Percentiles rank a stretch among this genome's conserved stretches.
These are phyloP conservation scores for Paramecium primaurelia DNA, from an alignment of 73 alveolate genomes.

Conservation along the genomic window DNA sequence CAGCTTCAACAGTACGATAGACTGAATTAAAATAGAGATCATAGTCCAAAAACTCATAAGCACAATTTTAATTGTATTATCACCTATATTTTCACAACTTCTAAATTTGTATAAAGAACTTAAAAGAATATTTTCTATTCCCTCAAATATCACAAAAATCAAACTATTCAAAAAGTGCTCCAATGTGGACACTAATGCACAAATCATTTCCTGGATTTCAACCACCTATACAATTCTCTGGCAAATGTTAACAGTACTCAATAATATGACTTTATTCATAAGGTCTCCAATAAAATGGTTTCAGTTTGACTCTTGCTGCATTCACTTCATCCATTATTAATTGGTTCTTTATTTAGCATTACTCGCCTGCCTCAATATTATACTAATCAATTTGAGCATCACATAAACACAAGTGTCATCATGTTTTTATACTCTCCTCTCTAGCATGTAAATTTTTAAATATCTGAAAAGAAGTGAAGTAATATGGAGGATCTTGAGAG, in stretches of 20 bases:
- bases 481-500: neutral
- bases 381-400: neutral
- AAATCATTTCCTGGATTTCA: slow-evolving; percentile 38
- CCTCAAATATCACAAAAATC: slow-evolving; percentile 20
- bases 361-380: neutral
- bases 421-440: neutral
- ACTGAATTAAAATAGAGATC: slow-evolving; percentile 12
- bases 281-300: slow-evolving; percentile 38
- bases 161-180: slow-evolving; percentile 49
- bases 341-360: neutral
- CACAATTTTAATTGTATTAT: neutral
- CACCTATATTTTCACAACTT: slow-evolving; percentile 14
- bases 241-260: neutral
- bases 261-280: neutral
- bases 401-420: neutral
- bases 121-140: neutral
- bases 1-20: neutral
- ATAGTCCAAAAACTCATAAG: slow-evolving; percentile 35
- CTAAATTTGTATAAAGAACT: slow-evolving; percentile 32
- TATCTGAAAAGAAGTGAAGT: neutral
- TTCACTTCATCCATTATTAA: neutral
- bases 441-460: neutral
- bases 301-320: neutral
- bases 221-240: slow-evolving; percentile 51
- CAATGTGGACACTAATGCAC: slow-evolving; percentile 38